Evolutionary conservation across 1,139 yeast genomes (phyloP), one percentile per base, ranked within the genome.

Genomic region (Spathaspora jeffriesii): DNA sequence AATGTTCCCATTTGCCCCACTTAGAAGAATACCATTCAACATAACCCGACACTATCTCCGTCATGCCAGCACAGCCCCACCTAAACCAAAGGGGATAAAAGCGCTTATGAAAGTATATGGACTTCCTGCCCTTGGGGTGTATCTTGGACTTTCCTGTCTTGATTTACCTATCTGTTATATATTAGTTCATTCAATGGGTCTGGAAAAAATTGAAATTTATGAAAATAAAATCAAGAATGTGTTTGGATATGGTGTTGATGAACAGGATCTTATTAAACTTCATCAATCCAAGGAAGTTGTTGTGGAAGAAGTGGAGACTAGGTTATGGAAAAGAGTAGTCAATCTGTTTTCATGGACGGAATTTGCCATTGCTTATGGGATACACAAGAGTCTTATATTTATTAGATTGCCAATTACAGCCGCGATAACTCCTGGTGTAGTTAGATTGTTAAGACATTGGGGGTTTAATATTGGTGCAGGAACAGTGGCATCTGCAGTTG

Each of bases 361-460:
- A 64, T 82, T 90, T 57, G 85, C 90, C 17, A 78, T 95, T 53
- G 99, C 99, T 0, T 93, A 93, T 64, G 97, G 97, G 5, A 73
- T 93, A 46, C 99, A 93, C 72, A 93, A 95, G 70, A 82, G 95
- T 5, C 75, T 92, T 52, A 79, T 86, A 11, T 81, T 93, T 55
- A 77, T 90, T 40, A 79, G 99, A 54, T 70, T 93, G 8, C 99
- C 99, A 11, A 67, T 91, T 38, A 86, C 97, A 1, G 97, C 97
- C 0, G 96, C 97, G 5, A 79, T 92, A 17, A 91, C 98, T 0
- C 99, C 99, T 1, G 65, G 82, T 5, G 77, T 90, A 2, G 97
- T 90, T 14, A 74, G 68, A 48, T 61, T 71, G 32, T 75, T 92
- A 53, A 80, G 88, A 53, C 66, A 74, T 25, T 82, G 91, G 91